Conservation (phyloP, 2,329 filamentous ascomycete genomes). For the Diplodia corticola region DNA sequence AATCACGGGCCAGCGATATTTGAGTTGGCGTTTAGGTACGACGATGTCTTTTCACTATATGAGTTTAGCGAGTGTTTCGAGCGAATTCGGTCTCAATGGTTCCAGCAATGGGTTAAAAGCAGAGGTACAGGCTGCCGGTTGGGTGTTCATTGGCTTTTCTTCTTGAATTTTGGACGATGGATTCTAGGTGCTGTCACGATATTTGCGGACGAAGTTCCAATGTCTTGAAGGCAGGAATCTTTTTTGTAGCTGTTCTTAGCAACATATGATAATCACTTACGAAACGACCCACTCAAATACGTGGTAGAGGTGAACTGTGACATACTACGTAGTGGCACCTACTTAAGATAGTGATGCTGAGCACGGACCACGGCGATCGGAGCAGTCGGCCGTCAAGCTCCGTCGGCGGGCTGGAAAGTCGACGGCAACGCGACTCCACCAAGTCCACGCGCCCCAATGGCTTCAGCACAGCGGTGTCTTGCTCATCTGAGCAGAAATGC, state of each 20-base stretch:
- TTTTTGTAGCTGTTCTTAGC: conserved; percentile 3
- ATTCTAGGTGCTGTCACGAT: neutral
- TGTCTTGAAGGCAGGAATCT: neutral
- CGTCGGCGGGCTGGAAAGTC: conserved; percentile 17
- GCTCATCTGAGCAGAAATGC: conserved; percentile 37
- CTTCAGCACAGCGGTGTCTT: conserved; percentile 36
- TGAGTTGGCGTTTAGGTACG: neutral
- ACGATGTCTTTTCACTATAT: neutral
- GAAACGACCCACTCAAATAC: neutral
- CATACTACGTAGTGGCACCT: too few species aligned
- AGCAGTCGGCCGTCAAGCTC: conserved; percentile 11
- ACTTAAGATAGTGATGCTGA: neutral
- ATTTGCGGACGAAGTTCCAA: neutral
- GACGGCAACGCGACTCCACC: conserved; percentile 8
- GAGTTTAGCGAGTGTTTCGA: neutral
- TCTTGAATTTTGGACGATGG: neutral
- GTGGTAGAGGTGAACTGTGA: neutral
- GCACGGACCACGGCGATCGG: neutral
- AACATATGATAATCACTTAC: neutral
- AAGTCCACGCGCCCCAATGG: conserved; percentile 32
- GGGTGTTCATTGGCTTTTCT: conserved; percentile 3
- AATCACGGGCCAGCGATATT: neutral
- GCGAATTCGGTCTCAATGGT: neutral
- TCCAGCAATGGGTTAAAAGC: conserved; percentile 4
- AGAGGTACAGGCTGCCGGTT: conserved; percentile 1